phyloP scores from a whole-genome alignment of 768 basidiomycete genomes.

The Trametes punicea region DNA sequence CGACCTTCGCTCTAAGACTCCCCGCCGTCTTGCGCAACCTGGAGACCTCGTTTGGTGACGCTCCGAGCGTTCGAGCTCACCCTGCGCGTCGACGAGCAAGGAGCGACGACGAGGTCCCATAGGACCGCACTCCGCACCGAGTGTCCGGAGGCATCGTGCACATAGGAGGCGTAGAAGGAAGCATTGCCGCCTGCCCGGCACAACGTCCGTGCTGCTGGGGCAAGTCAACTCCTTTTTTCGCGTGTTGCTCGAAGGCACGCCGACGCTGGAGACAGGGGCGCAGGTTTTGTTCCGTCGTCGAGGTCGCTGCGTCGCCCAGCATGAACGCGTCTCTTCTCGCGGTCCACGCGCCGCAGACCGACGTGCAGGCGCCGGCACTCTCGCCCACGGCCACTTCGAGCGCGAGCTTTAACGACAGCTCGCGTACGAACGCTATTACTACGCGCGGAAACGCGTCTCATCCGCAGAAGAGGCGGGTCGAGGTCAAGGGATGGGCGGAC shows the following conservation, averaged over 20 bases:
- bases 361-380: not conserved
- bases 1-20: not conserved
- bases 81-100: not conserved
- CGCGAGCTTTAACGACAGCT: not conserved
- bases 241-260: not conserved
- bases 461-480: not conserved
- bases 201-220: not conserved
- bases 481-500: not conserved
- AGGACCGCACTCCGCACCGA: not conserved
- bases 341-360: not conserved
- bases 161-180: not conserved
- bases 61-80: not conserved
- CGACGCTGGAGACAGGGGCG: not conserved
- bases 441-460: not conserved
- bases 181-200: not conserved
- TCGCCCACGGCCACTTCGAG: not conserved
- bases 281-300: not conserved
- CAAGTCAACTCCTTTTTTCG: not conserved
- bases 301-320: not conserved
- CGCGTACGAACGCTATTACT: not conserved
- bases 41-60: not conserved
- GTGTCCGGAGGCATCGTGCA: not conserved
- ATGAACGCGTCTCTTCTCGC: slow-evolving; percentile 5
- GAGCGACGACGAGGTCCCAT: not conserved
- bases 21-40: not conserved